Evolutionary conservation across 2,329 filamentous ascomycete species (phyloP).

Genomic region (Pestalotiopsis sp.): DNA sequence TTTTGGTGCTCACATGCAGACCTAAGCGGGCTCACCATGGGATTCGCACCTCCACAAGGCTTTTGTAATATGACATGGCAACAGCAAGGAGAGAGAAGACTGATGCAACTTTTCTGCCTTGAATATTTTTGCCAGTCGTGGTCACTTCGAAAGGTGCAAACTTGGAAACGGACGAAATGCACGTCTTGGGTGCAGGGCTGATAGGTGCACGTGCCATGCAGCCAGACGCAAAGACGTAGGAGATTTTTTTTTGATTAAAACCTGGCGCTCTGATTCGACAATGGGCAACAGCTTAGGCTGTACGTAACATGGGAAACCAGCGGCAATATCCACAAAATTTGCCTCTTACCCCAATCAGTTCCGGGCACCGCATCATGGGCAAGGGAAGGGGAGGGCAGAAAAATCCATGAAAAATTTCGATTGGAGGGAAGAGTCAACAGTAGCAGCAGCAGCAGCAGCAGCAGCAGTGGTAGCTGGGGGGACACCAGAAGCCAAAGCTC

Average conservation of each 20-base stretch:
- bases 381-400: neutral
- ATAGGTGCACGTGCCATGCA: conserved; percentile 1
- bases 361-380: neutral
- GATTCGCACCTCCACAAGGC: too few relatives aligned
- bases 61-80: too few relatives aligned
- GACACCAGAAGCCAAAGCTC: neutral
- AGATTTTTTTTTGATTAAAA: neutral
- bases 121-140: too few relatives aligned
- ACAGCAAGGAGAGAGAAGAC: too few relatives aligned
- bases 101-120: too few relatives aligned
- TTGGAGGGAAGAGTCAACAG: neutral
- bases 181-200: conserved; percentile 1
- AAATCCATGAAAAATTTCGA: neutral
- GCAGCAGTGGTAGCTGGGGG: neutral
- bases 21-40: too few relatives aligned
- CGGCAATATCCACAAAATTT: neutral
- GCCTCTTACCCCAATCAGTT: conserved; percentile 5
- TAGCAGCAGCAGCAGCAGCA: too few relatives aligned
- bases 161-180: neutral
- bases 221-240: neutral
- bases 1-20: too few relatives aligned
- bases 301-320: neutral
- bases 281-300: neutral
- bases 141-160: neutral
- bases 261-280: neutral